Percentiles rank a stretch among this genome's conserved stretches.
Conservation (phyloP, 108 stramenopile genomes). For the Skeletonema potamos region DNA sequence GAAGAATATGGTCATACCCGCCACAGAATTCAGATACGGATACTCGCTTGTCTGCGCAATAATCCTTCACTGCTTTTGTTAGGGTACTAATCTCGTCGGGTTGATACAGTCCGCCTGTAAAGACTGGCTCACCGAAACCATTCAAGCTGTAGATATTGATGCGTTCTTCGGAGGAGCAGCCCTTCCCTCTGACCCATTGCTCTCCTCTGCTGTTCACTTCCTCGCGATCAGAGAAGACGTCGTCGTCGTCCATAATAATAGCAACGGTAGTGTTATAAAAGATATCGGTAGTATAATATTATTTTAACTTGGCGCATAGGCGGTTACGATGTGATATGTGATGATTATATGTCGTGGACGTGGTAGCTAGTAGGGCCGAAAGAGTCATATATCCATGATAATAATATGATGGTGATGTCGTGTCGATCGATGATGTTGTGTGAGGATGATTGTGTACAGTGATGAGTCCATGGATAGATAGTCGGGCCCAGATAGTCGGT, state of each 20-base stretch:
- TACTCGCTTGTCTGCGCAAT: constrained; percentile 61
- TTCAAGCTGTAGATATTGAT: constrained; percentile 61
- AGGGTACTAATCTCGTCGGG: constrained; percentile 60
- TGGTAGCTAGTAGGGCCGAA: too few species aligned
- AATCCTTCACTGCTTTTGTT: constrained; percentile 58
- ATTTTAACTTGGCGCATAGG: too few species aligned
- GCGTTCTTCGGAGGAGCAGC: constrained; percentile 19
- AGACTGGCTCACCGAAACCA: constrained; percentile 58
- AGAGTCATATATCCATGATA: too few species aligned
- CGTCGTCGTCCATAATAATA: background rate
- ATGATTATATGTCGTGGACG: too few species aligned
- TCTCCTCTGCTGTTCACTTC: background rate
- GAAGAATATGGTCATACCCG: constrained; percentile 62
- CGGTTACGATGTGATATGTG: too few species aligned
- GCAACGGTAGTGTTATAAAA: background rate
- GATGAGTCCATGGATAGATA: too few species aligned
- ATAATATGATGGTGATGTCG: too few species aligned
- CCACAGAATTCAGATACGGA: constrained; percentile 63
- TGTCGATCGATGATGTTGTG: too few species aligned
- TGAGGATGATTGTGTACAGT: too few species aligned
- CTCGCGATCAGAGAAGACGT: background rate
- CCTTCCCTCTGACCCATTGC: constrained; percentile 23
- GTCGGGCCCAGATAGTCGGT: too few species aligned
- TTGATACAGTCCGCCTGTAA: constrained; percentile 62
- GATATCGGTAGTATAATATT: too few species aligned